These are phyloP conservation scores for Macadamia integrifolia DNA, from an alignment of 164 flowering plant species.

Conservation along the genomic window DNA sequence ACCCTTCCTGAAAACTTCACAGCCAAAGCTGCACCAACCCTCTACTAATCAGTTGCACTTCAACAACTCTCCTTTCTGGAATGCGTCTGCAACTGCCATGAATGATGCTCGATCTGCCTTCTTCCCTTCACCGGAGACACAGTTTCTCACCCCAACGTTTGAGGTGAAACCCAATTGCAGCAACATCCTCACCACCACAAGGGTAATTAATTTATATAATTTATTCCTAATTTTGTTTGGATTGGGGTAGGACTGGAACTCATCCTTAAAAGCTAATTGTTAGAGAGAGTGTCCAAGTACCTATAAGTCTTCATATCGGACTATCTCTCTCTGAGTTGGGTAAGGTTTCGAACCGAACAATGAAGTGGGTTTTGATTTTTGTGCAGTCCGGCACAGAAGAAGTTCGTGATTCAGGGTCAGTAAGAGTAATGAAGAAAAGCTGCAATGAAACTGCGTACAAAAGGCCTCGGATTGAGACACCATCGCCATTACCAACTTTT, in stretches of 20 bases:
- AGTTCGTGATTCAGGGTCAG: slow-evolving; percentile 31
- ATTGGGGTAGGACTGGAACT: no score
- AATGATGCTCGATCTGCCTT: slow-evolving; percentile 12
- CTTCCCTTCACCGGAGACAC: slow-evolving; percentile 21
- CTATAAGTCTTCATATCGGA: no score
- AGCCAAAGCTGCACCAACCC: slow-evolving; percentile 21
- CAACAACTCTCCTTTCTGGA: slow-evolving; percentile 40
- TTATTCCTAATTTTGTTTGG: slow-evolving; percentile 2
- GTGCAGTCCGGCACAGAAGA: slow-evolving; percentile 28
- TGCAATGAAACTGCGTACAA: slow-evolving; percentile 47
- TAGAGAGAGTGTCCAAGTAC: no score
- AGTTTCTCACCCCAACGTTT: slow-evolving; percentile 20
- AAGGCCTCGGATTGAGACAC: slow-evolving; percentile 60
- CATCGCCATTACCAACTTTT: slow-evolving; percentile 75
- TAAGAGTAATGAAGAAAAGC: slow-evolving; percentile 35
- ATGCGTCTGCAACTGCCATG: slow-evolving; percentile 22
- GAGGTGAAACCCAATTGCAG: slow-evolving; percentile 35
- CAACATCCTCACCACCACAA: slow-evolving; percentile 23
- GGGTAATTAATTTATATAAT: slow-evolving; percentile 28
- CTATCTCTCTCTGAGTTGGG: no score
- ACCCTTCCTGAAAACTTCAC: slow-evolving; percentile 19
- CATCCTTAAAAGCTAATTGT: no score
- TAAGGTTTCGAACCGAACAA: slow-evolving; percentile 9
- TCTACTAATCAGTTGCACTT: slow-evolving; percentile 23
- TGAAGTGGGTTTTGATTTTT: background rate